phyloP scores from a whole-genome alignment of 257 asterid genomes.

The Euphrasia confusa region DNA sequence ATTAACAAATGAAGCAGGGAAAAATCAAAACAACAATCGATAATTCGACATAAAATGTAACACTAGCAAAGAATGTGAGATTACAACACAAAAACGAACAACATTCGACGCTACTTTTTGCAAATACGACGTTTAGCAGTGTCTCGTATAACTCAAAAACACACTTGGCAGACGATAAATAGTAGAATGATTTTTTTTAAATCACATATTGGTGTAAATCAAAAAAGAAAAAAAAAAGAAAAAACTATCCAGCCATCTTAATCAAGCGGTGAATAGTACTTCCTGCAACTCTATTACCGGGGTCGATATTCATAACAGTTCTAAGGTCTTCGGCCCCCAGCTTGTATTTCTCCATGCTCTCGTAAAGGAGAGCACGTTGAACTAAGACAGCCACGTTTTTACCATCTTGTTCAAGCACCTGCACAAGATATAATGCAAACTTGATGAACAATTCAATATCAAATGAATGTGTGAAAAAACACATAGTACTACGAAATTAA shows the following conservation, averaged over 20 bases:
- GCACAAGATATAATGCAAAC: conserved; percentile 28
- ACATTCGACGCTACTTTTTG: background rate
- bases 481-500: background rate
- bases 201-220: background rate
- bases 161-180: background rate
- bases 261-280: conserved; percentile 85
- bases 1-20: background rate
- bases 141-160: conserved; percentile 8
- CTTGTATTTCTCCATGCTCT: conserved; percentile 97
- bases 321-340: conserved; percentile 98
- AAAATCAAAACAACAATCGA: background rate
- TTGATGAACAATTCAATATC: conserved; percentile 18
- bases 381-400: conserved; percentile 62
- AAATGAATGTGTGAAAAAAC: background rate
- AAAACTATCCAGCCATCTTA: conserved; percentile 64
- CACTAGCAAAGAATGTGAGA: background rate
- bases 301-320: conserved; percentile 88
- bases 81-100: background rate
- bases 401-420: conserved; percentile 67
- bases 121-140: conserved; percentile 9
- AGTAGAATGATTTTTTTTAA: background rate
- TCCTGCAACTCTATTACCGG: conserved; percentile 78
- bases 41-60: background rate
- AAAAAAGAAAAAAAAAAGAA: background rate
- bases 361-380: conserved; percentile 91